Conservation (phyloP, 1,284 basidiomycete genomes). For the Cutaneotrichosporon curvatum region DNA sequence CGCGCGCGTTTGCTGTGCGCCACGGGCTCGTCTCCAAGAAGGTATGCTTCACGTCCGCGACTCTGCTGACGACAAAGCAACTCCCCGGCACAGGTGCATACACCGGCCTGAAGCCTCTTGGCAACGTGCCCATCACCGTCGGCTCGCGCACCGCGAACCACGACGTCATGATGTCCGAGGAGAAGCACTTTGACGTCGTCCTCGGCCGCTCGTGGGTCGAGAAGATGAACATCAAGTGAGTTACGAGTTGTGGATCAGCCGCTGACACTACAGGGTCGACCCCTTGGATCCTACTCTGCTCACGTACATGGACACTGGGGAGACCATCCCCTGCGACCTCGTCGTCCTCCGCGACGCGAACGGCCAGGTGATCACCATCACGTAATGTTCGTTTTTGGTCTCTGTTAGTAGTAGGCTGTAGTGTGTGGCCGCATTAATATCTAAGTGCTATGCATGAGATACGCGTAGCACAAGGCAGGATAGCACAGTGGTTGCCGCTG, state of each 20-base stretch:
- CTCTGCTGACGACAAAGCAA: slow-evolving; percentile 23
- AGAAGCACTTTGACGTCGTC: slow-evolving; percentile 93
- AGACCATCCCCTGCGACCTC: slow-evolving; percentile 82
- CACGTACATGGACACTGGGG: slow-evolving; percentile 89
- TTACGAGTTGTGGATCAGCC: slow-evolving; percentile 4
- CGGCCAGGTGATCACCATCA: slow-evolving; percentile 80
- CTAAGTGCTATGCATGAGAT: no score
- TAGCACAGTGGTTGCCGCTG: no score
- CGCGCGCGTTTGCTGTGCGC: slow-evolving; percentile 80
- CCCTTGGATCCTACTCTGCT: slow-evolving; percentile 75
- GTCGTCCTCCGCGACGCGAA: slow-evolving; percentile 68
- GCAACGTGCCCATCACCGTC: slow-evolving; percentile 61
- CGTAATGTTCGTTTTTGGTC: no score
- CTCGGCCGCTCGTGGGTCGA: slow-evolving; percentile 92
- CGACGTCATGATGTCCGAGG: slow-evolving; percentile 67
- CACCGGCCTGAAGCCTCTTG: slow-evolving; percentile 52
- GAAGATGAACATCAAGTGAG: slow-evolving; percentile 64
- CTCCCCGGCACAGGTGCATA: slow-evolving; percentile 40
- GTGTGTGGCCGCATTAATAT: no score
- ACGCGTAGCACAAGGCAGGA: no score
- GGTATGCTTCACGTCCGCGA: slow-evolving; percentile 20
- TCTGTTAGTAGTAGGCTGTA: no score
- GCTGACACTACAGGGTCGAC: slow-evolving; percentile 52
- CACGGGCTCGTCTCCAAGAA: slow-evolving; percentile 77
- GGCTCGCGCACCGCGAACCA: slow-evolving; percentile 50